phyloP scores from a whole-genome alignment of 768 basidiomycete species.

The Gelatoporia subvermispora region DNA sequence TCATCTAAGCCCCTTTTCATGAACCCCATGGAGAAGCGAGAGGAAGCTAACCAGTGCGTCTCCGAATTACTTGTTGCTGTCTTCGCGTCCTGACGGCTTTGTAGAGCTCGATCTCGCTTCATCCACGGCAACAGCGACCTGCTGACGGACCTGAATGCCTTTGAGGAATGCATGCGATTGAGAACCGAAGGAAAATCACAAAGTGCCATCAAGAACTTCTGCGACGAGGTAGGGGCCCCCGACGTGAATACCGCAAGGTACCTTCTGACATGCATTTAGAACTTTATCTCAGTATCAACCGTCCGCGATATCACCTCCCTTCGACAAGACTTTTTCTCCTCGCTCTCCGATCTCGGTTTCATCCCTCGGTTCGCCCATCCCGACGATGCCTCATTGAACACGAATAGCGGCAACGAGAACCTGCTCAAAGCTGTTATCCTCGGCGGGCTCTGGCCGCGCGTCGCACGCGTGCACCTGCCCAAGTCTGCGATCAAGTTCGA shows the following conservation, averaged over 20 bases:
- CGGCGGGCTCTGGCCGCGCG: conserved; percentile 83
- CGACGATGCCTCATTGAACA: conserved; percentile 49
- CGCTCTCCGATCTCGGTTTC: conserved; percentile 69
- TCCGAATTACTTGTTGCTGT: neutral
- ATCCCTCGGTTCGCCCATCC: conserved; percentile 45
- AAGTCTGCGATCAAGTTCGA: conserved; percentile 76
- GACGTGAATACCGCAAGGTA: neutral
- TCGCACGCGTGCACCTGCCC: conserved; percentile 74
- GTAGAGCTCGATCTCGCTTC: conserved; percentile 71
- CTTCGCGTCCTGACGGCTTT: neutral
- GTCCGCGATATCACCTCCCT: conserved; percentile 76
- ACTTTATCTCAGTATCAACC: conserved; percentile 74
- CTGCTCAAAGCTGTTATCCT: conserved; percentile 82
- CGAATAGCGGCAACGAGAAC: conserved; percentile 60
- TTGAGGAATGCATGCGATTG: conserved; percentile 54
- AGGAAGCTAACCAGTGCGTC: conserved; percentile 67
- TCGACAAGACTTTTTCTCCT: conserved; percentile 69
- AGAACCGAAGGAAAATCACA: conserved; percentile 46
- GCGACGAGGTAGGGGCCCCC: conserved; percentile 52
- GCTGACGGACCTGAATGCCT: conserved; percentile 76
- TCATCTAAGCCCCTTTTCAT: conserved; percentile 87
- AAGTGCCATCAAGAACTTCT: conserved; percentile 49
- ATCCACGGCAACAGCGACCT: conserved; percentile 74
- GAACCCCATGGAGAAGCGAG: conserved; percentile 76
- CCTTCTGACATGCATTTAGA: conserved; percentile 35